Evolutionary conservation across 441 rosid species (phyloP), one percentile per base, ranked within the genome.

Genomic region (Pelargonium australe): DNA sequence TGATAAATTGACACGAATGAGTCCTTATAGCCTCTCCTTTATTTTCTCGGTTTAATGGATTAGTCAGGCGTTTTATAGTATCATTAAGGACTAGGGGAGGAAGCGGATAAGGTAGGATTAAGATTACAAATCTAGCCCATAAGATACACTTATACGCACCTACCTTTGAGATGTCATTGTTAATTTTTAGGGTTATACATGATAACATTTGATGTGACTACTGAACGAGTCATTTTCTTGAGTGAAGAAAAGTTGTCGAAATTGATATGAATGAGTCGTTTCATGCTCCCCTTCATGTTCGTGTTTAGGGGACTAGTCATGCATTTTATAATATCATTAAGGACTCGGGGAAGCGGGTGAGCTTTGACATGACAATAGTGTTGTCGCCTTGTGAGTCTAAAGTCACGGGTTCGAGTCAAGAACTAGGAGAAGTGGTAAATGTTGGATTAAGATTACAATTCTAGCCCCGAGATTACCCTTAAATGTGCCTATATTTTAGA

Each of bases 71-170:
- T 20, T 19, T 13, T 9, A 58, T 20, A 58, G 20, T 19, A 17
- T 57, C 25, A 17, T 58, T 58, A 58, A 19, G 63, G 63, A 20
- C 23, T 28, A 58, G 63, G 25, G 63, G 31, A 9, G 23, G 37
- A 58, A 58, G 63, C 63, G n/a, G 63, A 58, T 58, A 58, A 58
- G 63, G n/a, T 20, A 19, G 63, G 63, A 58, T 58, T 58, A 2
- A 7, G 13, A 58, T 58, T 20, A 20, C 34, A 1, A 58, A 20
- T 58, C 23, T 19, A 19, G n/a, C 31, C 63, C 9, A 28, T 19
- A 9, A 55, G 25, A 16, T 23, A 55, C 61, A 55, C 10, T 58
- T 19, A 58, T 5, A 57, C 62, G 10, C 23, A 12, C 13, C 11
- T 58, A 58, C 23, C 63, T 58, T 20, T 58, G 37, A 19, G 31